Conservation (phyloP, 2,329 filamentous ascomycete species). For the Aaosphaeria arxii region DNA sequence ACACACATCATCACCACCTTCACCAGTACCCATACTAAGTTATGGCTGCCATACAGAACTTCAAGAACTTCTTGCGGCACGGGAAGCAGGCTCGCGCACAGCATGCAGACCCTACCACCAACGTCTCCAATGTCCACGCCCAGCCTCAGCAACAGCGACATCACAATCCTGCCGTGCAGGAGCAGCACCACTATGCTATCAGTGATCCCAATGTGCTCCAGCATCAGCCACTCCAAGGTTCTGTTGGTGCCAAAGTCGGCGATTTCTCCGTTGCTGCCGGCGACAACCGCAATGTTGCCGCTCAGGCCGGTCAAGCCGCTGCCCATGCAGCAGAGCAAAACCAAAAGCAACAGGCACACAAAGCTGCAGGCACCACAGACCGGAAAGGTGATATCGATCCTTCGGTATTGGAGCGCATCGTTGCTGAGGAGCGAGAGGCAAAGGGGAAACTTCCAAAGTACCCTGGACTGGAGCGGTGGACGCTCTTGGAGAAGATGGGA, state of each 20-base stretch:
- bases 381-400: conserved; percentile 51
- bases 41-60: conserved; percentile 81
- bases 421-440: conserved; percentile 87
- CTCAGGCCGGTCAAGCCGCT: conserved; percentile 64
- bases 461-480: conserved; percentile 81
- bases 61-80: conserved; percentile 98
- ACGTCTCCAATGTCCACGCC: conserved; percentile 63
- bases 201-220: conserved; percentile 62
- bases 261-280: conserved; percentile 64
- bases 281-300: conserved; percentile 62
- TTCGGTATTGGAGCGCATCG: conserved; percentile 75
- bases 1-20: not conserved
- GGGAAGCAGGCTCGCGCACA: conserved; percentile 86
- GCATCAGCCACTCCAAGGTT: conserved; percentile 52
- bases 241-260: conserved; percentile 44
- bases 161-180: conserved; percentile 41
- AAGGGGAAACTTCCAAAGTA: conserved; percentile 83
- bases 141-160: conserved; percentile 61
- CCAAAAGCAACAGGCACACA: conserved; percentile 52
- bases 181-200: conserved; percentile 55
- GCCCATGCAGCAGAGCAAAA: conserved; percentile 61
- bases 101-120: conserved; percentile 61
- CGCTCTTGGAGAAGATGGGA: conserved; percentile 93
- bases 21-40: conserved; percentile 13
- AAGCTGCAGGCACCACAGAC: conserved; percentile 48